Base-by-base conservation (phyloP, 1,284 basidiomycete genomes). In the Stygiomarasmius scandens region DNA sequence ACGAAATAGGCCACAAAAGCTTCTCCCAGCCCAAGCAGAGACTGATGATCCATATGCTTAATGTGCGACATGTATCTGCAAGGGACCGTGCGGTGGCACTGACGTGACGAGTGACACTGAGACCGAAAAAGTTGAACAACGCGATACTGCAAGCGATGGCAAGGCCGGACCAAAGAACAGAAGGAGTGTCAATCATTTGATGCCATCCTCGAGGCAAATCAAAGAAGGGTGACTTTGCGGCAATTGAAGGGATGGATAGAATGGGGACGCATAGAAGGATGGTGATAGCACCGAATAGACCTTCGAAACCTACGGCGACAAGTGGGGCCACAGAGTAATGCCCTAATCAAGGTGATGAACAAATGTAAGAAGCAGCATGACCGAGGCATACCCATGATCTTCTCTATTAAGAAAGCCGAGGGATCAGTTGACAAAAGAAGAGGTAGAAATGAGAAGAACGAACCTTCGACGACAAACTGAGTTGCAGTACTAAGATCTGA, bases 51-150 rank as follows among this genome's bases (percentile, higher is more conserved):
- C 92, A 96, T 68, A 96, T 99, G 22, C 88, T 88, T 56, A 99
- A 81, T 1, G 97, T 98, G 64, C 97, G 84, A 77, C 95, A 98
- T 4, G 96, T 97, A 72, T 99, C 97, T 48, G 96, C 94, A 51
- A 97, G 84, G 60, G 88, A 92, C 60, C 95, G 83, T 20, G 92
- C 92, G 1, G 93, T 96, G 41, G 95, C 94, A 71, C 87, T 93
- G 61, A 95, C 91, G 67, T 92, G 86, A 63, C 89, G 85, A 8
- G 96, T 99, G 56, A 99, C 95, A 69, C 89, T 92, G 46, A 98
- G 76, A 4, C 96, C 95, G 67, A 95, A 97, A 74, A 89, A 96
- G 77, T 99, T 99, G 86, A 96, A 99, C 23, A 95, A 76, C n/a
- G 93, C 83, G 63, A 98, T 98, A 59, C 84, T 88, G 67, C 85